A percentile compares a stretch with the other conserved stretches of the same genome.
Evolutionary conservation across 2,329 filamentous ascomycete genomes (phyloP).

Genomic region (Aspergillus aculeatinus): DNA sequence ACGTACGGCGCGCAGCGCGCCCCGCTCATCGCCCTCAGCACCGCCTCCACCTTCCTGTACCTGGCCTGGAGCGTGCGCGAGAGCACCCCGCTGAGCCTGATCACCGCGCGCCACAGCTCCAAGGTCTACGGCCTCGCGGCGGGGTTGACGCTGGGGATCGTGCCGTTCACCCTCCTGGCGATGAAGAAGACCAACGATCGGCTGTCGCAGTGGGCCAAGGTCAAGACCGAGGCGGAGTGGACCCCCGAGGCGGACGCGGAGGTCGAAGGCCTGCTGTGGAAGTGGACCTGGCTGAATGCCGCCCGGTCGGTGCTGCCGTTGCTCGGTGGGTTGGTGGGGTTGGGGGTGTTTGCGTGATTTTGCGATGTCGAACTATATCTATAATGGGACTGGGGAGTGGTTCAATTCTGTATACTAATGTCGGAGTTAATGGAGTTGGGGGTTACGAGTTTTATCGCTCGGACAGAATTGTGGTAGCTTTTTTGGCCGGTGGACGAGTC

Average conservation of each 20-base stretch:
- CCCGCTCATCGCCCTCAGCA: conserved; percentile 25
- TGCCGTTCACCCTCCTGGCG: conserved; percentile 32
- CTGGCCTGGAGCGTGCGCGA: conserved; percentile 28
- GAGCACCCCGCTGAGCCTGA: conserved; percentile 13
- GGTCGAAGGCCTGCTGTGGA: conserved; percentile 14
- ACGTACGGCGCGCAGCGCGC: conserved; percentile 23
- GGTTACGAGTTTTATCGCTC: no score
- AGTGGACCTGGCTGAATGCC: conserved; percentile 24
- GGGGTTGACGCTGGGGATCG: conserved; percentile 30
- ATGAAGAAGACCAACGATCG: conserved; percentile 32
- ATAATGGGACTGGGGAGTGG: not conserved
- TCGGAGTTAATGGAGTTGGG: no score
- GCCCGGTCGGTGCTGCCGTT: conserved; percentile 23
- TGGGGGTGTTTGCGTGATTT: conserved; percentile 3
- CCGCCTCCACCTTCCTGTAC: conserved; percentile 27
- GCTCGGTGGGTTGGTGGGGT: conserved; percentile 18
- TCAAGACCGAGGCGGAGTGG: not conserved
- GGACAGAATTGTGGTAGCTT: no score
- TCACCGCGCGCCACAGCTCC: conserved; percentile 12
- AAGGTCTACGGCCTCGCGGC: conserved; percentile 29
- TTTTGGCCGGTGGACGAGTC: no score
- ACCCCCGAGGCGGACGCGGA: not conserved
- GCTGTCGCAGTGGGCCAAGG: conserved; percentile 24
- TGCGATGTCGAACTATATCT: not conserved
- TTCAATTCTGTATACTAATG: no score